Base-by-base conservation (phyloP, 345 rosid species). In the Brassica carinata region DNA sequence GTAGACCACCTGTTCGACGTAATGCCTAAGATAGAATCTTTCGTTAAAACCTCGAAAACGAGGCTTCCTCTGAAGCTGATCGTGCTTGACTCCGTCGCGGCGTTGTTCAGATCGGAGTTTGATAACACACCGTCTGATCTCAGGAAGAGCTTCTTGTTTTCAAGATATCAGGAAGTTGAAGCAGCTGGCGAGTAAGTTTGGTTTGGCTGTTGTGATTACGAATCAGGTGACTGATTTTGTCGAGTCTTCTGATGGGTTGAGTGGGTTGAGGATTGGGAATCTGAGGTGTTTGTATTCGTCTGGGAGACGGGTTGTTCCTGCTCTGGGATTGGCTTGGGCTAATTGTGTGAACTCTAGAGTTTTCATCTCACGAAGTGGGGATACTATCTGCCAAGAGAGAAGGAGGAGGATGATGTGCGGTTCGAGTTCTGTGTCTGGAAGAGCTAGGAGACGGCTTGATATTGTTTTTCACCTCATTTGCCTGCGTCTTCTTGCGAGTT, bases 211-310 rank as follows among this genome's bases (percentile, higher is more conserved):
- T 19, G 87, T 90, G 81, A 81, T 94, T 72, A 94, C 94, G 40
- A 94, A 94, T 71, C 98, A 94, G 83, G 97, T 94, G 51, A 94
- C 89, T 68, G 98, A 94, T 88, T 77, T 85, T 13, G 78, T 92
- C 18, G 91, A 73, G 8, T 71, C 87, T 36, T 82, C 88, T 43
- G 89, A 86, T 65, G 95, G 94, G 69, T 75, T 86, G 33, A 91
- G 82, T 65, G 94, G 92, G 30, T 55, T 87, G 74, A 88, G 86
- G 79, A 34, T 90, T 69, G 98, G 98, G 83, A 91, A 90, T 87
- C 70, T 94, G 80, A 81, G 87, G 43, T 72, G 83, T 62, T 79
- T 94, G 74, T 84, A 8, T 82, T 84, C 93, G 1, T 92, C 96
- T 0, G 97, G 96, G 67, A 86, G 97, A 73, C 81, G 87, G 84